Conservation (phyloP, 345 rosid genomes). For the Excoecaria cochinchinensis region DNA sequence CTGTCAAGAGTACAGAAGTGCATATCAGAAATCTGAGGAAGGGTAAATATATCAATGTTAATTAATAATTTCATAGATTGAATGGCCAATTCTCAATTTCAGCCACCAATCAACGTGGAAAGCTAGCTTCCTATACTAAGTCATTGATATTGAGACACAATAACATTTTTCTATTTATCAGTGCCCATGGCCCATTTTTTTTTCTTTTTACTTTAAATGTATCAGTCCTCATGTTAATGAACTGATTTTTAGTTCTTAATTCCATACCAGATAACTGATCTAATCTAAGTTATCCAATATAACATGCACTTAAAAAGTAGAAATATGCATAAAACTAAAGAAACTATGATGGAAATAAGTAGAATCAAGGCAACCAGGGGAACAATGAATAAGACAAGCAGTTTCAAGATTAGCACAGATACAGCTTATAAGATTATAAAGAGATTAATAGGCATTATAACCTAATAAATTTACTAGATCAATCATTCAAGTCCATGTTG, state of each 20-base stretch:
- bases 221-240: neutral
- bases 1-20: neutral
- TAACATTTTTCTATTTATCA: neutral
- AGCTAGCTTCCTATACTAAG: neutral
- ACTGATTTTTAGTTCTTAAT: neutral
- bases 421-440: neutral
- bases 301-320: neutral
- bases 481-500: neutral
- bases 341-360: neutral
- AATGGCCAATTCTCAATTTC: neutral
- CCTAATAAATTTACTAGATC: neutral
- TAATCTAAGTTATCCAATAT: neutral
- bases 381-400: neutral
- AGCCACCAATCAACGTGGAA: neutral
- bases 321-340: neutral
- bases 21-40: neutral
- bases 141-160: neutral
- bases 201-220: too few species aligned
- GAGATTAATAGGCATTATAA: neutral
- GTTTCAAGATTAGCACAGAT: neutral
- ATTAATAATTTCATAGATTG: neutral
- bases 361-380: neutral
- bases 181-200: too few species aligned
- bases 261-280: neutral
- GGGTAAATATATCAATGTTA: neutral